Percentiles rank a stretch among this genome's conserved stretches.
Evolutionary conservation across 805 yeast species (phyloP).

Genomic region (Sungouiozyma intestinalis): DNA sequence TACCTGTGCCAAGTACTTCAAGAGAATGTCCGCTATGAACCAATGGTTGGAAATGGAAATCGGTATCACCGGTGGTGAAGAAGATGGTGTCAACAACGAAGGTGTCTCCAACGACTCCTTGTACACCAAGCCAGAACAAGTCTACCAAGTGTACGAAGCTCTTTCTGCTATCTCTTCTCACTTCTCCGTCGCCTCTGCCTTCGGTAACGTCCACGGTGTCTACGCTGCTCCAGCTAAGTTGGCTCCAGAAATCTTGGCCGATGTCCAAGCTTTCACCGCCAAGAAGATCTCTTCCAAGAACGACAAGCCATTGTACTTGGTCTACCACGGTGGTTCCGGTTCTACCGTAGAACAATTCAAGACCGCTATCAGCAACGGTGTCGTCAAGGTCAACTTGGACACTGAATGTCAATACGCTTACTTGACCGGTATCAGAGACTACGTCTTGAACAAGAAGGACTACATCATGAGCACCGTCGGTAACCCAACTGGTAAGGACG

Average conservation of each 20-base stretch:
- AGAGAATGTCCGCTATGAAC: constrained; percentile 84
- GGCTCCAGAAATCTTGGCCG: constrained; percentile 87
- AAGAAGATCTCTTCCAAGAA: constrained; percentile 44
- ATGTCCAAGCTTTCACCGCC: constrained; percentile 86
- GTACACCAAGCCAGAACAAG: constrained; percentile 94
- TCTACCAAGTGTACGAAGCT: constrained; percentile 83
- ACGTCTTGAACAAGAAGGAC: constrained; percentile 91
- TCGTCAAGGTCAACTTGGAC: constrained; percentile 97
- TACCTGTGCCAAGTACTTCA: constrained; percentile 89
- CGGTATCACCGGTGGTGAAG: constrained; percentile 99
- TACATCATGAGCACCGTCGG: constrained; percentile 84
- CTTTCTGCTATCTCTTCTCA: constrained; percentile 85
- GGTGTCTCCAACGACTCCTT: constrained; percentile 75
- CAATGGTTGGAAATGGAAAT: constrained; percentile 99
- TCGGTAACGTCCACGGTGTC: constrained; percentile 99
- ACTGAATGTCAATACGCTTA: constrained; percentile 99
- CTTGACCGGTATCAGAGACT: constrained; percentile 95
- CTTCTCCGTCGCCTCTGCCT: constrained; percentile 99
- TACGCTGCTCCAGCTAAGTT: constrained; percentile 97
- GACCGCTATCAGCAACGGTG: constrained; percentile 87
- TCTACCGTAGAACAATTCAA: constrained; percentile 86
- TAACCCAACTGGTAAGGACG: constrained; percentile 98
- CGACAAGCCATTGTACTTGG: constrained; percentile 78
- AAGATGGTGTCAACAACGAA: constrained; percentile 99
- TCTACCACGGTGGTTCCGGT: constrained; percentile 99